A percentile compares a stretch with the other conserved stretches of the same genome.
Conservation (phyloP, 148 eudicot species). For the Chenopodium berlandieri region DNA sequence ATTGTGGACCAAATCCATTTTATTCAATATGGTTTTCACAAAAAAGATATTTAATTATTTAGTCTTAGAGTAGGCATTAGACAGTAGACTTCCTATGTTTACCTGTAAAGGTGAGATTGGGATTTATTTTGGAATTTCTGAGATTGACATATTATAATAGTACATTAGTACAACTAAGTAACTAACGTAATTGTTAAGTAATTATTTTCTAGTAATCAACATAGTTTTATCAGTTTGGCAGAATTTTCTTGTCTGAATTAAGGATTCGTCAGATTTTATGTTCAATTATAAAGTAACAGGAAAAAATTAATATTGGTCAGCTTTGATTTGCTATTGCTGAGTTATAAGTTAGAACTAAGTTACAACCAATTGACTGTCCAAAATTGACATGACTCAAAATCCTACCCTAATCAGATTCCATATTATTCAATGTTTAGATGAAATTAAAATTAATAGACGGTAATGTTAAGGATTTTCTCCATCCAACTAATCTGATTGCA, state of each 20-base stretch:
- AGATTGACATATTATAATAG: not conserved
- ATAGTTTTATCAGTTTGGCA: slow-evolving; percentile 8
- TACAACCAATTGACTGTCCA: slow-evolving; percentile 1
- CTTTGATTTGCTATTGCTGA: slow-evolving; percentile 15
- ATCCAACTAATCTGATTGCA: too few relatives aligned
- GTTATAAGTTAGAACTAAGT: slow-evolving; percentile 7
- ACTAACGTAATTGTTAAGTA: not conserved
- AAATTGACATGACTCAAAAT: not conserved
- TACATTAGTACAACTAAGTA: not conserved
- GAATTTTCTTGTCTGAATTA: slow-evolving; percentile 1
- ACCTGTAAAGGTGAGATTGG: slow-evolving; percentile 5
- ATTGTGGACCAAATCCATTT: too few relatives aligned
- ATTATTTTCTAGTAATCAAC: not conserved
- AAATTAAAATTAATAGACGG: too few relatives aligned
- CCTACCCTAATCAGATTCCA: too few relatives aligned
- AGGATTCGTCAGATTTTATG: slow-evolving; percentile 7
- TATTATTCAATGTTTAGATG: too few relatives aligned
- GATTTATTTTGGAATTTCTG: not conserved
- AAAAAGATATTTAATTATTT: too few relatives aligned
- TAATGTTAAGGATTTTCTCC: too few relatives aligned
- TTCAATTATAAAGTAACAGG: not conserved
- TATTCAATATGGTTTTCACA: too few relatives aligned
- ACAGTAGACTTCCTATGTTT: slow-evolving; percentile 4
- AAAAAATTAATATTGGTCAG: not conserved
- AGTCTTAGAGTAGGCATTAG: not conserved